Evolutionary conservation across 345 rosid genomes (phyloP), one percentile per base, ranked within the genome.

Genomic region (Populus ilicifolia): DNA sequence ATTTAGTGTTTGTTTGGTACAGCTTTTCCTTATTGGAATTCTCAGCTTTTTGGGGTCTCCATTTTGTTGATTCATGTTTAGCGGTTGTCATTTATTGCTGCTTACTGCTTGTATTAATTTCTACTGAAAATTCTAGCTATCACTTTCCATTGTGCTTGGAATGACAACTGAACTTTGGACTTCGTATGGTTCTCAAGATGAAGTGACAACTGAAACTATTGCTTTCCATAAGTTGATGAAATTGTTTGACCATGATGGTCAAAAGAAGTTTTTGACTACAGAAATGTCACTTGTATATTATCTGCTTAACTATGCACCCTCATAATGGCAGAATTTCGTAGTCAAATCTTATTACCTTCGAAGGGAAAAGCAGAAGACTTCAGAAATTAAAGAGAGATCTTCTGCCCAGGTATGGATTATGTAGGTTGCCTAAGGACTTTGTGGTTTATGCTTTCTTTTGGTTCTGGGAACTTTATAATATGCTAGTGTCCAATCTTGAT

Each of bases 311-410:
- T 43, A 3, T 54, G 16, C 10, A 30, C 16, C 20, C 21, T 74
- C 63, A 14, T 23, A 70, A 20, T 46, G 64, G 83, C 90, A 96
- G 98, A 96, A 84, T 87, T 89, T 86, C 66, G 81, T 96, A 62
- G 79, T 92, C 78, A 94, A 94, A 81, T 98, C 99, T 17, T 92
- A 89, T 83, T 78, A 73, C 78, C 90, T 74, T 64, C 86, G 76
- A 80, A 91, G 97, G 85, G 92, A 94, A 71, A 89, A 84, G 83
- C 87, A 67, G 62, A 94, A 89, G 88, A 84, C 93, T 69, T 85
- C 91, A 68, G 93, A 94, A 82, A 91, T 85, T 78, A 86, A 74
- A 75, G 91, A 89, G 78, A 89, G 84, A 83, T 92, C 92, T 71
- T 88, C 85, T 78, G 87, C 89, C 67, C 87, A 91, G 97, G 99